Percentiles rank a stretch among this genome's conserved stretches.
Evolutionary conservation across 2,329 filamentous ascomycete genomes (phyloP).

Genomic region (Thelonectria blattea): DNA sequence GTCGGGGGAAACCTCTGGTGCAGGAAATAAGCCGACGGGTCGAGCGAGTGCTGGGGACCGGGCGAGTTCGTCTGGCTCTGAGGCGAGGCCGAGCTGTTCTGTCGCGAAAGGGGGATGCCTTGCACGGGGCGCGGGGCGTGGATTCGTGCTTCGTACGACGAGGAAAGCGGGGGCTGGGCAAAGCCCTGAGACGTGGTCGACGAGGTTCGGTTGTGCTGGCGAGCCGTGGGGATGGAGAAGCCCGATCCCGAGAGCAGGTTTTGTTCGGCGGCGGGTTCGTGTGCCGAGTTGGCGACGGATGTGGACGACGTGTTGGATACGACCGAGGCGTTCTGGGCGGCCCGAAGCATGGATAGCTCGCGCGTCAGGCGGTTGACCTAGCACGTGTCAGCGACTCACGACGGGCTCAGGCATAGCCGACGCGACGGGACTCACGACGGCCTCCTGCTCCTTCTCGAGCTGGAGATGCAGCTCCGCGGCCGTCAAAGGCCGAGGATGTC

Average conservation of each 20-base stretch:
- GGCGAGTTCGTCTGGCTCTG: conserved; percentile 59
- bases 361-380: conserved; percentile 92
- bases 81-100: conserved; percentile 62
- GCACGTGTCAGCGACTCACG: background rate
- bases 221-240: conserved; percentile 61
- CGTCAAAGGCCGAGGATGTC: conserved; percentile 87
- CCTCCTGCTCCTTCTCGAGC: conserved; percentile 94
- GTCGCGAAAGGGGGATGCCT: conserved; percentile 55
- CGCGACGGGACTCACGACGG: conserved; percentile 66
- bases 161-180: conserved; percentile 45
- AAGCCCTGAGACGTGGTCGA: conserved; percentile 63
- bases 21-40: conserved; percentile 55
- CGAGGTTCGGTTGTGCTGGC: conserved; percentile 63
- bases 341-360: conserved; percentile 83
- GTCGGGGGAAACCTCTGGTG: conserved; percentile 51
- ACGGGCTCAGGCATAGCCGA: background rate
- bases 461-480: conserved; percentile 87
- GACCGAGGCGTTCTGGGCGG: conserved; percentile 69
- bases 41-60: conserved; percentile 50
- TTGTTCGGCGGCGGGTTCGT: conserved; percentile 55
- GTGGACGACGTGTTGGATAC: conserved; percentile 70
- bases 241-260: conserved; percentile 63
- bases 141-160: conserved; percentile 46
- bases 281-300: conserved; percentile 58
- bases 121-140: conserved; percentile 55